Evolutionary conservation across 2,329 filamentous ascomycete genomes (phyloP), one percentile per base, ranked within the genome.

Genomic region (Monosporascus sp.): DNA sequence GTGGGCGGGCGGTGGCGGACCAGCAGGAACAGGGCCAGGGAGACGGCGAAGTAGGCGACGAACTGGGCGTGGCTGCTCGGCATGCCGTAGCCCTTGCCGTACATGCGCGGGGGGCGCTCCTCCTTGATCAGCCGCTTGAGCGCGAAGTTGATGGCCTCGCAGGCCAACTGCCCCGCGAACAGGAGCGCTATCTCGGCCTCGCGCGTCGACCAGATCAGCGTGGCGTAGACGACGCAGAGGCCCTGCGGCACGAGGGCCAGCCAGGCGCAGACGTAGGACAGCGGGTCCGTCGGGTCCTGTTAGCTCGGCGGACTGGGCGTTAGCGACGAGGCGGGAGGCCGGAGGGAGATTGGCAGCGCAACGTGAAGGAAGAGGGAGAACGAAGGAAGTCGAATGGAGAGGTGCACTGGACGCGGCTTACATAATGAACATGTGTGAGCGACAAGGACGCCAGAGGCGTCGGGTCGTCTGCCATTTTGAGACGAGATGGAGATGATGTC

Each of bases 1-100:
- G 74, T 67, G 67, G 78, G 52, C 43, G 87, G 87, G 5, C 78
- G 76, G 70, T 96, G 91, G 55, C 93, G 83, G 55, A 92, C 75
- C 46, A 96, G 79, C 45, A 99, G 79, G 75, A 97, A 97, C 20
- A 99, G 77, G 24, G 83, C 78, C 55, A 97, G 74, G 57, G 89
- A 94, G 53, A 96, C 75, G 53, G 90, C 87, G 80, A 96, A 97
- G 76, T 90, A 99, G 52, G 88, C 82, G 56, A 93, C 88, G 69
- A 97, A 99, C 74, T 99, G 94, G 8, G 94, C 89, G 73, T 99
- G 94, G 38, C 92, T 97, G 7, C 76, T 80, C 50, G 94, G 94
- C 95, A 99, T 99, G 63, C 94, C 95, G 68, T 99, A 99, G 58
- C 94, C 94, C 70, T 96, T 96, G 52, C 90, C 92, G 65, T 92